phyloP scores from a whole-genome alignment of 2,329 filamentous ascomycete species.

The Aspergillus sclerotialis region DNA sequence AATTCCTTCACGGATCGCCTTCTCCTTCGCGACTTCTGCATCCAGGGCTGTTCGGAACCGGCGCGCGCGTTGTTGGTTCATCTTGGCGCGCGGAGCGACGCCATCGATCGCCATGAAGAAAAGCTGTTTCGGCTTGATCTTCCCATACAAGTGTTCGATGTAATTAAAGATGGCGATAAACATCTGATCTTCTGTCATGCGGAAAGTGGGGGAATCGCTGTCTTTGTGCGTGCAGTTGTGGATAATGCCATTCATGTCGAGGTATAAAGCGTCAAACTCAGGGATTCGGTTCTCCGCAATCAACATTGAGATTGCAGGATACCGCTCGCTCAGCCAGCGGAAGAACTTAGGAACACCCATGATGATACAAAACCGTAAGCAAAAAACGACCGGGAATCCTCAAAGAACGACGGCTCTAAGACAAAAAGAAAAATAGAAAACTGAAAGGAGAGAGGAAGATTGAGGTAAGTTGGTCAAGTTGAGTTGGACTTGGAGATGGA shows the following conservation, averaged over 20 bases:
- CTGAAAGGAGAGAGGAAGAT: constrained; percentile 3
- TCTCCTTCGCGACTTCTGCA: constrained; percentile 80
- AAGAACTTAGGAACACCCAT: constrained; percentile 85
- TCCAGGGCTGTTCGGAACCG: constrained; percentile 93
- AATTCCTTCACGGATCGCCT: constrained; percentile 80
- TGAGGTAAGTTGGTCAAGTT: too few relatives aligned
- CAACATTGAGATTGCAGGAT: constrained; percentile 95
- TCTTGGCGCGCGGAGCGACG: constrained; percentile 94
- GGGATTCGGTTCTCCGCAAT: constrained; percentile 98
- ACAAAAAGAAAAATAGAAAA: constrained; percentile 10
- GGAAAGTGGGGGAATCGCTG: constrained; percentile 82
- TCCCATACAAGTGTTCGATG: constrained; percentile 96
- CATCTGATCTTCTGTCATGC: constrained; percentile 97
- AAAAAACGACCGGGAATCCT: constrained; percentile 13
- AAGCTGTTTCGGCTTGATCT: constrained; percentile 95
- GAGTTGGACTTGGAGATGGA: too few relatives aligned
- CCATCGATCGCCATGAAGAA: constrained; percentile 99
- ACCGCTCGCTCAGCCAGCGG: constrained; percentile 98
- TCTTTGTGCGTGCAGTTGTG: constrained; percentile 99
- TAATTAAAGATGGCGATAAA: constrained; percentile 99
- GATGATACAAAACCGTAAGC: constrained; percentile 21
- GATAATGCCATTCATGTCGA: constrained; percentile 95
- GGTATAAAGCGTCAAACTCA: constrained; percentile 94
- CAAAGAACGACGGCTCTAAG: constrained; percentile 11
- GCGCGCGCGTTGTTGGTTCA: constrained; percentile 97